Evolutionary conservation across 2,329 filamentous ascomycete genomes (phyloP).

Genomic region (Hymenoscyphus albidus): DNA sequence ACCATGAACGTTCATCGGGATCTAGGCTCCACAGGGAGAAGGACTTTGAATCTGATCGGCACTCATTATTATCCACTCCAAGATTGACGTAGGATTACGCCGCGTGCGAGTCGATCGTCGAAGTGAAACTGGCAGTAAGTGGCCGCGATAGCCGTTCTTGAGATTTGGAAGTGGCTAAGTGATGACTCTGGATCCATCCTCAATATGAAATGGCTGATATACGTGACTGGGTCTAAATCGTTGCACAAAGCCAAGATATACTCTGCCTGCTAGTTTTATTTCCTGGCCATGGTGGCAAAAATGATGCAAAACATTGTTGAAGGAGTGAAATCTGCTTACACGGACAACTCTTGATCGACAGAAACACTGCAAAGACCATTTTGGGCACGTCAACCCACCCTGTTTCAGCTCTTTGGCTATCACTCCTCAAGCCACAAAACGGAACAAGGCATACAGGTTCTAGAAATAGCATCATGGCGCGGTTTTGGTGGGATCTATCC

Average conservation of each 20-base stretch:
- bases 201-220: neutral
- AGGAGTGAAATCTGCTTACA: slow-evolving; percentile 35
- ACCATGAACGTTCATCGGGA: neutral
- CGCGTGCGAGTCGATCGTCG: neutral
- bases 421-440: slow-evolving; percentile 46
- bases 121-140: neutral
- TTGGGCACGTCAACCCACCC: slow-evolving; percentile 43
- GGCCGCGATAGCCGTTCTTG: neutral
- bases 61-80: neutral
- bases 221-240: too few species aligned
- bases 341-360: slow-evolving; percentile 33
- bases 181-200: neutral
- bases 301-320: slow-evolving; percentile 6
- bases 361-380: slow-evolving; percentile 45
- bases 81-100: neutral
- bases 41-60: neutral
- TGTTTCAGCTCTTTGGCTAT: slow-evolving; percentile 43
- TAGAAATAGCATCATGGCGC: slow-evolving; percentile 35
- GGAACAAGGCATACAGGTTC: slow-evolving; percentile 34
- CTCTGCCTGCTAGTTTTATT: slow-evolving; percentile 5
- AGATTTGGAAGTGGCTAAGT: neutral
- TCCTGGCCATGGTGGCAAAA: slow-evolving; percentile 26
- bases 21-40: neutral
- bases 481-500: slow-evolving; percentile 38
- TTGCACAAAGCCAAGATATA: neutral